These are phyloP conservation scores for Fusarium foetens DNA, from an alignment of 2,329 filamentous ascomycete genomes.

Conservation along the genomic window DNA sequence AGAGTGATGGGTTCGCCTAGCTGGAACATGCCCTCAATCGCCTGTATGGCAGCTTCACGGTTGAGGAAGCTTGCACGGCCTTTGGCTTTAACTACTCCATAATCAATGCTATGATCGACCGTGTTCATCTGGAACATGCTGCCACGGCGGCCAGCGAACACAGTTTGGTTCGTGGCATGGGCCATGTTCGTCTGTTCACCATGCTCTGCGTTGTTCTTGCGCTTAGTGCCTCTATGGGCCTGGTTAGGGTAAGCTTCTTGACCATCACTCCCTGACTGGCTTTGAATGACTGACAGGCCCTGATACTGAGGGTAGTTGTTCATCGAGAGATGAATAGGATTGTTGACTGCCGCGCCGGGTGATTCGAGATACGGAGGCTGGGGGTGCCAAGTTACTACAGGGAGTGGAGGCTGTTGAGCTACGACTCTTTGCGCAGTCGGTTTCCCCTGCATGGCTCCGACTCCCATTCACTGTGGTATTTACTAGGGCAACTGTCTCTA, in stretches of 20 bases:
- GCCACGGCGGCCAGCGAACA: background rate
- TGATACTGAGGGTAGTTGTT: background rate
- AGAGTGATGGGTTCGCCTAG: background rate
- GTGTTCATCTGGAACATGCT: background rate
- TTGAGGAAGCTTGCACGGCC: background rate
- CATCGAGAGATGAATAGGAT: background rate
- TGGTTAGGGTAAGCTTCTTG: background rate
- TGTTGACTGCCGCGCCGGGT: background rate
- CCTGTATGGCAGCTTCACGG: background rate
- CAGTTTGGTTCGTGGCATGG: accelerated
- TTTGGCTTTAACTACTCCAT: background rate
- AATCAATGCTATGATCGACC: background rate
- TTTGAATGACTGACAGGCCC: background rate
- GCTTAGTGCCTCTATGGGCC: background rate
- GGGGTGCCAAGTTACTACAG: background rate
- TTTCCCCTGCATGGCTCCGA: too few species aligned
- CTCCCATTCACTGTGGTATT: too few species aligned
- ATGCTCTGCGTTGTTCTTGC: background rate
- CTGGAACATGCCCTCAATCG: background rate
- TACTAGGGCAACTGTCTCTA: too few species aligned
- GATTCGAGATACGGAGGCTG: background rate
- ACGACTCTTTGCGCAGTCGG: too few species aligned
- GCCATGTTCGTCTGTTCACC: background rate
- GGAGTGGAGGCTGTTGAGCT: background rate
- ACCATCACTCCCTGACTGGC: background rate